These are phyloP conservation scores for Piloderma croceum DNA, from an alignment of 768 basidiomycete genomes.

Conservation along the genomic window DNA sequence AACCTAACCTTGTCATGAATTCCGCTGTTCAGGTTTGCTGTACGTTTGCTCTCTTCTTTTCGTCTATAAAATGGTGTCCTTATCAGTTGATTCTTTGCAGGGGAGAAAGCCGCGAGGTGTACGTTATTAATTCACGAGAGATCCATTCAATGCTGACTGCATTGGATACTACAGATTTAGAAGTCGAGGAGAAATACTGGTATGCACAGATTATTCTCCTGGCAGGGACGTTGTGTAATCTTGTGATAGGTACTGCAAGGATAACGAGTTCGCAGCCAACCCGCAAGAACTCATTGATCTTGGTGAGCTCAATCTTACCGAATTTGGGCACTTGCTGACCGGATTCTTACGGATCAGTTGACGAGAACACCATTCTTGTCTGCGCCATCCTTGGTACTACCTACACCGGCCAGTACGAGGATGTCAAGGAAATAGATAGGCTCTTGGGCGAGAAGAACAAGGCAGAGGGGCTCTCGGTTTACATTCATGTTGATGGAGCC, in stretches of 20 bases:
- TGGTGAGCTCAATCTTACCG: constrained; percentile 36
- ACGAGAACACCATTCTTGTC: constrained; percentile 68
- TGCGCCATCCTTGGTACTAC: constrained; percentile 46
- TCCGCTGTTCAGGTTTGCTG: constrained; percentile 64
- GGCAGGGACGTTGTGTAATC: no score
- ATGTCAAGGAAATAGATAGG: constrained; percentile 50
- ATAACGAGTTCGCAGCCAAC: no score
- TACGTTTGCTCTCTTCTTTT: constrained; percentile 20
- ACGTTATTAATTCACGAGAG: no score
- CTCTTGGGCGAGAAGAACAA: constrained; percentile 41
- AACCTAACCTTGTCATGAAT: constrained; percentile 56
- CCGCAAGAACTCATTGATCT: constrained; percentile 45
- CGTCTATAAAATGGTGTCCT: background rate
- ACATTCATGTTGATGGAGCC: constrained; percentile 66
- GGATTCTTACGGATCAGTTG: constrained; percentile 53
- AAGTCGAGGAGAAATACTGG: no score
- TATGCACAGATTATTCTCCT: no score
- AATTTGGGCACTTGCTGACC: constrained; percentile 51
- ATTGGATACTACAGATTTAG: constrained; percentile 45
- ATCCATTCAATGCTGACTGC: no score
- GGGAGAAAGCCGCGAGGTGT: no score
- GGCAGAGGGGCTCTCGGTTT: constrained; percentile 55
- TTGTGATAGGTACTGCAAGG: no score
- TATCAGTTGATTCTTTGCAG: constrained; percentile 4
- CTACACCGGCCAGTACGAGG: constrained; percentile 63